These are phyloP conservation scores for Angophora floribunda DNA, from an alignment of 345 rosid genomes.

Conservation along the genomic window DNA sequence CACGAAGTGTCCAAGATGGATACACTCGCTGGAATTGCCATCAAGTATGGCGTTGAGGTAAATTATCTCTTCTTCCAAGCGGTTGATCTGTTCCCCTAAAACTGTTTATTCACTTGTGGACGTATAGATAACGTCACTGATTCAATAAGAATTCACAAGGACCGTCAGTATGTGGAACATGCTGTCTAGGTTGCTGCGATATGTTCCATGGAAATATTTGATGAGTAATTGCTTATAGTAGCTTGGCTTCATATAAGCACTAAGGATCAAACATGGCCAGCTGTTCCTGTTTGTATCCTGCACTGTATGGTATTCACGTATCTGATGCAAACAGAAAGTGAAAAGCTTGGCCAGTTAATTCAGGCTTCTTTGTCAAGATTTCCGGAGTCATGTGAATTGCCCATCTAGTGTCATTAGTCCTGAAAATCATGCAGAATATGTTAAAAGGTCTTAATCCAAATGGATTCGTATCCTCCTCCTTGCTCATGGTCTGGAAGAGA, in stretches of 20 bases:
- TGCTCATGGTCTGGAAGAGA: neutral
- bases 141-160: neutral
- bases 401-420: neutral
- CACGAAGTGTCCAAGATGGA: constrained; percentile 23
- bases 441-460: neutral
- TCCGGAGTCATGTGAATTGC: neutral
- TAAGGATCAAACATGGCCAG: neutral
- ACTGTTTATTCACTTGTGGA: neutral
- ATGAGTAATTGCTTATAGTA: neutral
- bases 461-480: neutral
- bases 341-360: neutral
- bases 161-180: neutral
- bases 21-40: constrained; percentile 35
- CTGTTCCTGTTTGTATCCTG: neutral
- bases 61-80: neutral
- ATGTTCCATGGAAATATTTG: neutral
- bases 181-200: neutral
- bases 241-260: neutral
- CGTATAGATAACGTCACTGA: neutral
- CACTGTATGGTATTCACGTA: neutral
- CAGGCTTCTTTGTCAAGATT: neutral
- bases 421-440: neutral
- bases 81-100: neutral
- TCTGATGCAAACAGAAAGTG: neutral
- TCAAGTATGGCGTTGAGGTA: constrained; percentile 38